phyloP scores from a whole-genome alignment of 176 grass and related monocot species.

The Oropetium thomaeum region DNA sequence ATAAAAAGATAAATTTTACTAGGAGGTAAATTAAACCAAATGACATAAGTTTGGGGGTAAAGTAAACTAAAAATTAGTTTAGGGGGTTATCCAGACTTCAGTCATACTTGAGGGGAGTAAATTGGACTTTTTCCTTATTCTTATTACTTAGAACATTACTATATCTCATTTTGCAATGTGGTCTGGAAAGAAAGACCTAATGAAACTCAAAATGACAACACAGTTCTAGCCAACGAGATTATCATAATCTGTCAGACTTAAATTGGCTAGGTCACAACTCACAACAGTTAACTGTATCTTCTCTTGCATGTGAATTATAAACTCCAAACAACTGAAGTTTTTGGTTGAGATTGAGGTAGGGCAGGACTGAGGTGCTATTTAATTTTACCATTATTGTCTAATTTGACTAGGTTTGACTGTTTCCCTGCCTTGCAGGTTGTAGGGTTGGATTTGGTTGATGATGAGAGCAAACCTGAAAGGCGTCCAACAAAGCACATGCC shows the following conservation, averaged over 20 bases:
- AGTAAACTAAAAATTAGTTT: too few relatives aligned
- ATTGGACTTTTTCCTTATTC: too few relatives aligned
- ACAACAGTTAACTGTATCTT: not conserved
- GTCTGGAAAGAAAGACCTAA: not conserved
- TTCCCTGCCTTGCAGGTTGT: slow-evolving; percentile 56
- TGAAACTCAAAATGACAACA: not conserved
- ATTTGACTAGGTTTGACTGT: not conserved
- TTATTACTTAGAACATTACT: not conserved
- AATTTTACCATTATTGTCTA: not conserved
- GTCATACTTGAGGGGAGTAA: too few relatives aligned
- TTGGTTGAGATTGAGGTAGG: slow-evolving; percentile 11
- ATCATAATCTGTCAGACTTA: not conserved
- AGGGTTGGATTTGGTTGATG: slow-evolving; percentile 97
- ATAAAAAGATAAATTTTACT: too few relatives aligned
- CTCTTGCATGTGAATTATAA: slow-evolving; percentile 2
- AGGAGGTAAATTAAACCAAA: too few relatives aligned
- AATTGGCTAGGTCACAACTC: not conserved
- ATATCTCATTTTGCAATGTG: not conserved
- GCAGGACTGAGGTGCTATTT: not conserved
- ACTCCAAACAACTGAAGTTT: slow-evolving; percentile 7
- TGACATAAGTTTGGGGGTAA: too few relatives aligned
- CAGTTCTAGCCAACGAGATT: not conserved
- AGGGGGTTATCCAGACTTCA: too few relatives aligned
- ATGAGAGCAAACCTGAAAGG: slow-evolving; percentile 98
- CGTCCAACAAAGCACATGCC: slow-evolving; percentile 99